Evolutionary conservation across 2,329 filamentous ascomycete species (phyloP), one percentile per base, ranked within the genome.

Genomic region (Rutstroemia sp.): DNA sequence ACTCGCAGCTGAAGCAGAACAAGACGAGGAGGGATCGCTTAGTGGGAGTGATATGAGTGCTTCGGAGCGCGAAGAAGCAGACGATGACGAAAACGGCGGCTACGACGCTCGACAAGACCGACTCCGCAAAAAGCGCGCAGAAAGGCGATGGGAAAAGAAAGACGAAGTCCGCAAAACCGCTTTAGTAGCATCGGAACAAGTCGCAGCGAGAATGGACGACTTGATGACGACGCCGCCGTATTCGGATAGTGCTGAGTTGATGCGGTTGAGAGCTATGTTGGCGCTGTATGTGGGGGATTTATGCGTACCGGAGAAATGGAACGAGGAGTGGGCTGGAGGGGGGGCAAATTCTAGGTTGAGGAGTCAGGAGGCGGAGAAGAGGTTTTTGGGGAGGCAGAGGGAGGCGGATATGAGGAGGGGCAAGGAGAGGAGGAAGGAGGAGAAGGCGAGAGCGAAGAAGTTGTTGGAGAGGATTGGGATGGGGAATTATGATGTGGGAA

Each of bases 231-330:
- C 80, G 38, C 78, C 83, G 23, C 89, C 89, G 0, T 95, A 84
- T 66, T 83, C 83, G 30, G 82, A 84, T 56, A 84, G 84, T 63
- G 70, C 75, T 4, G 81, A 84, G 58, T 73, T 96, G 58, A 73
- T 92, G 47, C 76, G 86, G 48, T 73, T 95, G 23, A 78, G 89
- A 51, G 90, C 81, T 8, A 89, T 90, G 79, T 72, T 91, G 5
- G 81, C 83, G 0, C 73, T 94, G 16, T 95, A 89, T 77, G 75
- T 89, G 16, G 86, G 79, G 6, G 89, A 95, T 68, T 72, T 96
- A 39, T 68, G 73, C 25, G 65, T 84, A 21, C 75, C 76, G 3
- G 51, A 57, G 14, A 23, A 67, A 16, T 58, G 63, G 42, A 61
- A 58, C n/a, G 57, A 59, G 10, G 6, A 9, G 63, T 12, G 51